These are phyloP conservation scores for Gonapodya sp. DNA, from an alignment of 192 early-diverging fungal genomes.

Conservation along the genomic window DNA sequence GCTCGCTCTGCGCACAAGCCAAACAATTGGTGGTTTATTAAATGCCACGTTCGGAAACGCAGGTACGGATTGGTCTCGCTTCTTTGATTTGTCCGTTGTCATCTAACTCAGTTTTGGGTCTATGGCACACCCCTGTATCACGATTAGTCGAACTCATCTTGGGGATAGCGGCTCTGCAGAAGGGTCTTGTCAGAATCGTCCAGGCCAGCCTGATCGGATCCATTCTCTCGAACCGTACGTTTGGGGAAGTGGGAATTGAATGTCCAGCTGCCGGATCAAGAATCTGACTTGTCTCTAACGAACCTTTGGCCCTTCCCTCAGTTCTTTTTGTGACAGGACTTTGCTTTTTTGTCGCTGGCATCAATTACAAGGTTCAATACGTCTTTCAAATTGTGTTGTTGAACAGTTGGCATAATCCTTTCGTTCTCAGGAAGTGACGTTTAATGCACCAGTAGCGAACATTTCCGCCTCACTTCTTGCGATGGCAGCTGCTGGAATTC, in stretches of 20 bases:
- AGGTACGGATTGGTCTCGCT: constrained; percentile 48
- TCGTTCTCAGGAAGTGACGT: constrained; percentile 14
- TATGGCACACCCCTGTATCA: neutral
- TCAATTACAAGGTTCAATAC: constrained; percentile 62
- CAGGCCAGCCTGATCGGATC: constrained; percentile 84
- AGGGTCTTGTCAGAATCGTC: constrained; percentile 71
- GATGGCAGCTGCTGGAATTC: neutral
- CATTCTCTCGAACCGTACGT: constrained; percentile 62
- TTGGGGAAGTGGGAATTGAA: no score
- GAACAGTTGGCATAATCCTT: no score
- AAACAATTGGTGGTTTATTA: constrained; percentile 75
- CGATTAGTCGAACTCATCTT: constrained; percentile 38
- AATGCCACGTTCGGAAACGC: constrained; percentile 78
- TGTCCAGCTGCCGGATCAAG: no score
- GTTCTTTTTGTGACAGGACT: constrained; percentile 52
- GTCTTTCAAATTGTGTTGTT: no score
- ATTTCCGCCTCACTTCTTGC: neutral
- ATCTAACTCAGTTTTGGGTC: no score
- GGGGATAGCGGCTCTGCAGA: constrained; percentile 65
- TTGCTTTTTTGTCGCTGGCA: constrained; percentile 79
- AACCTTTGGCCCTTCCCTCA: neutral
- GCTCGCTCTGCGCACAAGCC: constrained; percentile 51
- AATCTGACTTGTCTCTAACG: neutral
- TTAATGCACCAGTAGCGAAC: neutral
- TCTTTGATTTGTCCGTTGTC: neutral